These are phyloP conservation scores for Ophiocordyceps sinensis DNA, from an alignment of 2,329 filamentous ascomycete genomes.

Conservation along the genomic window DNA sequence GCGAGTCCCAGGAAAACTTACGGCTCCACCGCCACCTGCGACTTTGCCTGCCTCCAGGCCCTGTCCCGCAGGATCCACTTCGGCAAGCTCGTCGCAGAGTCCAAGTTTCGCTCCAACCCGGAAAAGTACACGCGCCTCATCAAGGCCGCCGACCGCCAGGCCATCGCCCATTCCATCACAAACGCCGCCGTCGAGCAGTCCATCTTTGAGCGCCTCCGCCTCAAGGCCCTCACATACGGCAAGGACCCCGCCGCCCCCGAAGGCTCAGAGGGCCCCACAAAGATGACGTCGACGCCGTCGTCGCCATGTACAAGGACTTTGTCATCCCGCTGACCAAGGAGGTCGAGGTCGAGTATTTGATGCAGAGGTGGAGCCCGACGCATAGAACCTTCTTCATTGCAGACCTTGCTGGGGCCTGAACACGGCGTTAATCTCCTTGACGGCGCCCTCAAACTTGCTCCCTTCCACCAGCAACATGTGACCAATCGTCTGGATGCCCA, in stretches of 20 bases:
- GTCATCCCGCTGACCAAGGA: slow-evolving; percentile 97
- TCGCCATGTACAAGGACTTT: slow-evolving; percentile 78
- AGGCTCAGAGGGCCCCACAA: slow-evolving; percentile 42
- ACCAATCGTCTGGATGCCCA: slow-evolving; percentile 73
- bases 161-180: slow-evolving; percentile 82
- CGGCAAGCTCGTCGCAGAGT: slow-evolving; percentile 95
- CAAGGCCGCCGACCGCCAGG: slow-evolving; percentile 61
- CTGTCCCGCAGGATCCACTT: slow-evolving; percentile 88
- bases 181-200: slow-evolving; percentile 80
- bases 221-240: slow-evolving; percentile 90
- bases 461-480: slow-evolving; percentile 80
- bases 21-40: slow-evolving; percentile 78
- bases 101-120: slow-evolving; percentile 76
- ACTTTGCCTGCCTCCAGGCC: slow-evolving; percentile 81
- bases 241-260: slow-evolving; percentile 61
- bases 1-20: slow-evolving; percentile 89
- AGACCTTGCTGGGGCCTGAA: slow-evolving; percentile 40
- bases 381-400: slow-evolving; percentile 16
- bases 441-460: slow-evolving; percentile 57
- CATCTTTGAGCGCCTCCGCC: slow-evolving; percentile 69
- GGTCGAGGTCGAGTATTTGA: slow-evolving; percentile 94
- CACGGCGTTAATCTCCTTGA: slow-evolving; percentile 64
- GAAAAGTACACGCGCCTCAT: slow-evolving; percentile 75
- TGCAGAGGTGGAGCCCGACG: slow-evolving; percentile 59
- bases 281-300: slow-evolving; percentile 91